Base-by-base conservation (phyloP, 202 grass and related monocot species). In the Setaria viridis region DNA sequence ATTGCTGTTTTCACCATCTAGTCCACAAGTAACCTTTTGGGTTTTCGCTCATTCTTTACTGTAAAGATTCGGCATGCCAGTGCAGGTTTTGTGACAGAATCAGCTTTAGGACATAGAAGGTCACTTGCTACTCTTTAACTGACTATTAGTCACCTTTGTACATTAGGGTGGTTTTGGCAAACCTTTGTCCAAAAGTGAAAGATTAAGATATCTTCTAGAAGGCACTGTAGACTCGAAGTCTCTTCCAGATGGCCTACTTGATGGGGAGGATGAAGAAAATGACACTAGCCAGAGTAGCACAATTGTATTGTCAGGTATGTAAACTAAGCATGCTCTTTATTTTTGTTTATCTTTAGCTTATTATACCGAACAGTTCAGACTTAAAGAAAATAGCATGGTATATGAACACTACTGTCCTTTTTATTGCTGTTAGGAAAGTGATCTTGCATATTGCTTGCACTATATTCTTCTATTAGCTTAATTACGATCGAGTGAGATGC, bases 131-230 rank as follows among this genome's bases (percentile, higher is more conserved):
- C 12, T 84, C 17, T 35, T 50, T 88, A 79, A 39, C 53, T 91
- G 16, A 50, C 53, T 79, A 17, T 56, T 79, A 17, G 56, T 42
- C 39, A 72, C 76, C 88, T 77, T 72, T n/a, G 62, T 67, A 13
- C 56, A 62, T 43, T 88, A 99, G 96, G 90, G 72, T 83, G 79
- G 62, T 63, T 47, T 21, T 77, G 93, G 37, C 49, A 88, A 71
- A 55, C 50, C 77, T 70, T 65, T 94, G 77, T 72, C 84, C 29
- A 94, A 88, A 81, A 87, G 82, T 33, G 90, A 92, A 80, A 67
- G 81, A 20, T 80, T 99, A 49, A 92, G 91, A 72, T 88, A 87
- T 88, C 54, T 95, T 80, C 82, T 95, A 25, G 96, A 95, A 82
- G 93, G 90, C 45, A 82, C 79, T 81, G 59, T 94, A 12, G 90